A percentile compares a stretch with the other conserved stretches of the same genome.
Conservation (phyloP, 257 asterid species). For the Penstemon newberryi region DNA sequence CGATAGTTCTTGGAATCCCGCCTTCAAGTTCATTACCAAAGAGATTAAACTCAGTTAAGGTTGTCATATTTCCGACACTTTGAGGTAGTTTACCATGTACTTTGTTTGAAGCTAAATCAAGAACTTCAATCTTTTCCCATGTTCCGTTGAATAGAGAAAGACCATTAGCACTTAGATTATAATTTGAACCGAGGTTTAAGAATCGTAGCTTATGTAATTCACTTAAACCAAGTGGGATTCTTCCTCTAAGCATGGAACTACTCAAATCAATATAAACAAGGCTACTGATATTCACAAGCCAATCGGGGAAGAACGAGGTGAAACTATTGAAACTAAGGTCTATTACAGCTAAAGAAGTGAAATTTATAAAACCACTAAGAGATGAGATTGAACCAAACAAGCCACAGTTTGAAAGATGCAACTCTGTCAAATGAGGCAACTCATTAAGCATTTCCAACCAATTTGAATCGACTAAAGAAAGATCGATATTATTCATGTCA, state of each 20-base stretch:
- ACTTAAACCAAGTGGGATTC: constrained; percentile 43
- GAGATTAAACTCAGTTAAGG: constrained; percentile 33
- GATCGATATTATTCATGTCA: constrained; percentile 42
- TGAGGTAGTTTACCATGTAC: constrained; percentile 46
- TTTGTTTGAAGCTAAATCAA: constrained; percentile 31
- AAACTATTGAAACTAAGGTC: constrained; percentile 47
- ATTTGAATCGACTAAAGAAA: constrained; percentile 37
- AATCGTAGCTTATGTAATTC: constrained; percentile 35
- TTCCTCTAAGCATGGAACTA: constrained; percentile 40
- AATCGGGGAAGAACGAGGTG: constrained; percentile 41
- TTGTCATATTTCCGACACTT: constrained; percentile 39
- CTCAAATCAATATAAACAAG: constrained; percentile 45
- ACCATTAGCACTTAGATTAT: constrained; percentile 38
- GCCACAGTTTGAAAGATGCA: constrained; percentile 39
- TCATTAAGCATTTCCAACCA: constrained; percentile 42
- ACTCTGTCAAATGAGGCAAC: constrained; percentile 37
- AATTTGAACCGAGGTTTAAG: constrained; percentile 42
- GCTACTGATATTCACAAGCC: constrained; percentile 50
- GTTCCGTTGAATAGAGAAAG: constrained; percentile 33
- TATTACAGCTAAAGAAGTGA: constrained; percentile 48
- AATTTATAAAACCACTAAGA: constrained; percentile 30
- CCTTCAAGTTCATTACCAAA: constrained; percentile 42
- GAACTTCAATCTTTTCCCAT: constrained; percentile 44
- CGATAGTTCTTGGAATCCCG: constrained; percentile 41
- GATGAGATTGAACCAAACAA: constrained; percentile 40